Evolutionary conservation across 495 filamentous ascomycete species (phyloP).

Genomic region (Penicillium angulare): DNA sequence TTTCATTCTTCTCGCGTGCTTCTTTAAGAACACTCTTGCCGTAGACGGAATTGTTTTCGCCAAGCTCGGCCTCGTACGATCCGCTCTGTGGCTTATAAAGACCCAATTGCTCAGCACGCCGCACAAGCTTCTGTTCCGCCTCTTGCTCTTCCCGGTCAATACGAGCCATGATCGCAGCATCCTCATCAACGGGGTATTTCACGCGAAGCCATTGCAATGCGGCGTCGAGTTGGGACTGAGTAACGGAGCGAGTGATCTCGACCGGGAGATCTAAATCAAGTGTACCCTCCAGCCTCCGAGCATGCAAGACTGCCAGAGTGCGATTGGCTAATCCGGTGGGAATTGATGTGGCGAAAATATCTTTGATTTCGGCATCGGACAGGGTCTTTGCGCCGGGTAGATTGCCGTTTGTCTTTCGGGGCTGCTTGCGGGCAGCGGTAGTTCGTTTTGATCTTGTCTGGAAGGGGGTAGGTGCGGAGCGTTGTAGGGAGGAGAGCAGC

Average conservation of each 20-base stretch:
- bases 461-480: background rate
- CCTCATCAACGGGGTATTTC: slow-evolving; percentile 72
- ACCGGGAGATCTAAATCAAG: slow-evolving; percentile 53
- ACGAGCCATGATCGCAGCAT: slow-evolving; percentile 59
- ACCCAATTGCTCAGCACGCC: slow-evolving; percentile 42
- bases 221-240: slow-evolving; percentile 33
- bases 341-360: slow-evolving; percentile 60
- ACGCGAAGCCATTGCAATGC: slow-evolving; percentile 69
- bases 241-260: slow-evolving; percentile 42
- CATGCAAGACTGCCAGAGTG: slow-evolving; percentile 67
- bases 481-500: background rate
- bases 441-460: slow-evolving; percentile 25
- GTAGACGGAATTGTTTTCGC: slow-evolving; percentile 38
- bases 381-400: slow-evolving; percentile 31
- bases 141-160: slow-evolving; percentile 57
- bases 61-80: slow-evolving; percentile 40
- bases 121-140: slow-evolving; percentile 40
- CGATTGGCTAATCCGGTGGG: slow-evolving; percentile 56
- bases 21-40: slow-evolving; percentile 50
- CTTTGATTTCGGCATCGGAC: slow-evolving; percentile 52
- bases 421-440: slow-evolving; percentile 10
- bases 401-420: slow-evolving; percentile 7
- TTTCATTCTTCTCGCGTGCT: slow-evolving; percentile 47
- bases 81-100: slow-evolving; percentile 53
- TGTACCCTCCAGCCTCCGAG: slow-evolving; percentile 71